Base-by-base conservation (phyloP, 2,329 filamentous ascomycete genomes). In the Fusarium sp. region DNA sequence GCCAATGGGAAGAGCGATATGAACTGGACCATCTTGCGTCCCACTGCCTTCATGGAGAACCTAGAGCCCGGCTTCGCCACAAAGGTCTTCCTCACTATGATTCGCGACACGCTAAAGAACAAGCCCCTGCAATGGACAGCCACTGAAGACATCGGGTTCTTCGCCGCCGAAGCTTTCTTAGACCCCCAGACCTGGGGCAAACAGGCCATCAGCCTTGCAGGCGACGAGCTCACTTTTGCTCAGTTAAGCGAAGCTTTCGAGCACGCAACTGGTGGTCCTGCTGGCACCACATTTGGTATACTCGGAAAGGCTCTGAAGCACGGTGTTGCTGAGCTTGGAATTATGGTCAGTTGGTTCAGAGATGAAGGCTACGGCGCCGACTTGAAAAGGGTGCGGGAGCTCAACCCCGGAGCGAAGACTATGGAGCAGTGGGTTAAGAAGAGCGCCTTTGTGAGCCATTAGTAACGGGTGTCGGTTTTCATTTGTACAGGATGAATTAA, bases 41-140 rank as follows among this genome's bases (percentile, higher is more conserved):
- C 80, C 1, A 77, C 78, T 0, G 78, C 76, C 0, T 82, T 82
- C 66, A 80, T 81, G 78, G 79, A 82, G 5, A 80, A 80, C 53
- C 70, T 80, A 8, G 67, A 71, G 4, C 70, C 68, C 1, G 74
- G 73, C 5, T 78, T 80, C 55, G 9, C 69, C 14, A 74, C 71
- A 6, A 77, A 76, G 17, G 45, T 79, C 15, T 77, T 81, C 32
- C 45, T 71, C 3, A 77, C 76, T 0, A 67, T 71, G 52, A 78
- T 76, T 71, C 67, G 71, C 39, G 71, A 77, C 26, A 66, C 67
- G 15, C 43, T 81, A 13, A 66, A 70, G 30, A 64, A 74, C 7
- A 78, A 77, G 33, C 60, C 65, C 19, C 47, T 72, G 2, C 70
- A 72, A 10, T 56, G 56, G 50, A 58, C 57, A 0, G 62, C 62